phyloP scores from a whole-genome alignment of 495 filamentous ascomycete genomes.

The Penicillium antarcticum region DNA sequence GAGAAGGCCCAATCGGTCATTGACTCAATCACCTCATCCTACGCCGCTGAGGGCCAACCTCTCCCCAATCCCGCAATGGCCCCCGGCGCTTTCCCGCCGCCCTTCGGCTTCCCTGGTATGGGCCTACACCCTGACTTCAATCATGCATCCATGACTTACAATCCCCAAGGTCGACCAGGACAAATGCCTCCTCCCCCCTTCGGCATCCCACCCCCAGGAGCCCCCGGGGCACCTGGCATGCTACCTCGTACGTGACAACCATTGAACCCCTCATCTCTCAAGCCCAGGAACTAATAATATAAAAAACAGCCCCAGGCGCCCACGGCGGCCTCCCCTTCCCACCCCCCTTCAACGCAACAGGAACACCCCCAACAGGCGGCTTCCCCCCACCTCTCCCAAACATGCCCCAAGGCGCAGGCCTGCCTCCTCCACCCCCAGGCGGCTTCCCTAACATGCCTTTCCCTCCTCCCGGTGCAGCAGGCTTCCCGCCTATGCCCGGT shows the following conservation, averaged over 20 bases:
- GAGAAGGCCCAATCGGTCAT: constrained; percentile 98
- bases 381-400: constrained; percentile 22
- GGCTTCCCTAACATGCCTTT: constrained; percentile 54
- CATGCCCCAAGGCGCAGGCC: constrained; percentile 35
- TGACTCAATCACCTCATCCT: constrained; percentile 92
- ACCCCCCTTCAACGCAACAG: constrained; percentile 40
- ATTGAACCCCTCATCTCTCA: too few species aligned
- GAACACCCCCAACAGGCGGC: constrained; percentile 31
- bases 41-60: constrained; percentile 88
- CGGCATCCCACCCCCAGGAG: constrained; percentile 47
- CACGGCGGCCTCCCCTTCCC: constrained; percentile 67
- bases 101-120: constrained; percentile 58
- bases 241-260: constrained; percentile 41
- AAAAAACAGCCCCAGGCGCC: constrained; percentile 49
- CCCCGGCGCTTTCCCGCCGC: constrained; percentile 45
- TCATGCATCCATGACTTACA: constrained; percentile 10
- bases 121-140: not conserved
- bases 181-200: constrained; percentile 56
- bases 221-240: constrained; percentile 42
- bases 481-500: constrained; percentile 24
- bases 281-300: constrained; percentile 12
- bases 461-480: constrained; percentile 32
- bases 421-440: constrained; percentile 63
- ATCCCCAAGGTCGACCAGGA: constrained; percentile 39
- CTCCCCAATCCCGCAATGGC: constrained; percentile 71